Percentiles rank a stretch among this genome's conserved stretches.
Evolutionary conservation across 2,329 filamentous ascomycete genomes (phyloP).

Genomic region (Trichophyton simii): DNA sequence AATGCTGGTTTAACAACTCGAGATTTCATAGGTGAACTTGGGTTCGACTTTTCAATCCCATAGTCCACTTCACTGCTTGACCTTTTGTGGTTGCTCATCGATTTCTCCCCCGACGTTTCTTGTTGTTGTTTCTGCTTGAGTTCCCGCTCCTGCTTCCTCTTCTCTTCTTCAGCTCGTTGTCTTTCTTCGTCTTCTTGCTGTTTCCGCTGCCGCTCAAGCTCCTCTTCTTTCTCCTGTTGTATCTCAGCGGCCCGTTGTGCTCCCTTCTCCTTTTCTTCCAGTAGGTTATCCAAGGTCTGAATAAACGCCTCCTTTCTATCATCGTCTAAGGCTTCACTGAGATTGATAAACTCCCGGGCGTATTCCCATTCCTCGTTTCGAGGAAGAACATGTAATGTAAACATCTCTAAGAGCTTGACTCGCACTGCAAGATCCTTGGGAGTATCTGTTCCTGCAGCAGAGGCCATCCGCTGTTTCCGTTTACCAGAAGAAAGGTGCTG

Average conservation of each 20-base stretch:
- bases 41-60: conserved; percentile 48
- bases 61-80: conserved; percentile 57
- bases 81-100: conserved; percentile 32
- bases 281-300: conserved; percentile 68
- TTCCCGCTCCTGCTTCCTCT: conserved; percentile 19
- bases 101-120: conserved; percentile 14
- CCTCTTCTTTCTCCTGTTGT: conserved; percentile 47
- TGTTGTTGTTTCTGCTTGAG: conserved; percentile 14
- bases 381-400: conserved; percentile 86
- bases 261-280: conserved; percentile 69
- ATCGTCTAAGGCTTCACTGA: conserved; percentile 79
- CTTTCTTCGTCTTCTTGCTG: conserved; percentile 38
- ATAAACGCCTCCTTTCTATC: conserved; percentile 82
- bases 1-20: conserved; percentile 21
- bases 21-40: conserved; percentile 23
- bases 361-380: conserved; percentile 95
- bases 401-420: conserved; percentile 87
- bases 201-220: conserved; percentile 37
- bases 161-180: conserved; percentile 24
- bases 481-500: conserved; percentile 24
- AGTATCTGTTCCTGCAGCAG: conserved; percentile 58
- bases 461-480: conserved; percentile 25
- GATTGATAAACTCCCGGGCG: conserved; percentile 75
- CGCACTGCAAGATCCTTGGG: conserved; percentile 72
- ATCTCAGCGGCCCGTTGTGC: conserved; percentile 51